Percentiles rank a stretch among this genome's conserved stretches.
These are phyloP conservation scores for Candida ascalaphidarum DNA, from an alignment of 805 yeast genomes.

Conservation along the genomic window DNA sequence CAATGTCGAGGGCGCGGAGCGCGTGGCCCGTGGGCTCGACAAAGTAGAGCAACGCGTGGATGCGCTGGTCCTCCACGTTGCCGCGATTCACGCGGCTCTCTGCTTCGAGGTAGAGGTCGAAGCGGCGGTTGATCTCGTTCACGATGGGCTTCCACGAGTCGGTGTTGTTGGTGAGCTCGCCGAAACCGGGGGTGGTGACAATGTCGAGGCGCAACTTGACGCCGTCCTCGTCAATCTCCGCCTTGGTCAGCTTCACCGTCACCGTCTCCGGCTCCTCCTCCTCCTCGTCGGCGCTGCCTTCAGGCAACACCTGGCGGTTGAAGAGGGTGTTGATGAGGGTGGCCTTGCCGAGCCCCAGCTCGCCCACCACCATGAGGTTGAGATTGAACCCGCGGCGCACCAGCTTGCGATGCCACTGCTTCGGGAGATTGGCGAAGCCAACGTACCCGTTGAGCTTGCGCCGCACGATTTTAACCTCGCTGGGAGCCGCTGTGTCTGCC, in stretches of 20 bases:
- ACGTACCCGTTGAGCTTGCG: constrained; percentile 88
- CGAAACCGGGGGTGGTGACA: constrained; percentile 90
- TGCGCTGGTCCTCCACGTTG: constrained; percentile 65
- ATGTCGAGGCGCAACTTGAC: constrained; percentile 79
- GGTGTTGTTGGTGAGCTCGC: constrained; percentile 72
- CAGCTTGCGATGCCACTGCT: constrained; percentile 96
- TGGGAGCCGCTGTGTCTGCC: no score
- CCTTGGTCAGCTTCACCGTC: constrained; percentile 15
- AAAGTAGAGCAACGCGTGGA: constrained; percentile 89
- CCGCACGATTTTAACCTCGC: constrained; percentile 59
- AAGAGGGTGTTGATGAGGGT: constrained; percentile 89
- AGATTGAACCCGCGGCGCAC: constrained; percentile 72
- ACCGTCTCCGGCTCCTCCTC: constrained; percentile 8
- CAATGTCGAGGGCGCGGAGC: constrained; percentile 80
- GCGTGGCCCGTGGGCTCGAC: constrained; percentile 97
- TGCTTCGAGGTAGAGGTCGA: constrained; percentile 77
- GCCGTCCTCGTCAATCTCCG: constrained; percentile 77
- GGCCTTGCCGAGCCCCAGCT: constrained; percentile 86
- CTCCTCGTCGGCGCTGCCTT: constrained; percentile 1
- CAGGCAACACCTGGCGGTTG: constrained; percentile 27
- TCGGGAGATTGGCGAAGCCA: constrained; percentile 95
- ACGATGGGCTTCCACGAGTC: constrained; percentile 85
- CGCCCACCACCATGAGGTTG: constrained; percentile 86
- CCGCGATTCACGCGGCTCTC: constrained; percentile 80
- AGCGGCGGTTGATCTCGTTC: constrained; percentile 79